Evolutionary conservation across 805 yeast genomes (phyloP).

Genomic region (Yarrowia keelungensis): DNA sequence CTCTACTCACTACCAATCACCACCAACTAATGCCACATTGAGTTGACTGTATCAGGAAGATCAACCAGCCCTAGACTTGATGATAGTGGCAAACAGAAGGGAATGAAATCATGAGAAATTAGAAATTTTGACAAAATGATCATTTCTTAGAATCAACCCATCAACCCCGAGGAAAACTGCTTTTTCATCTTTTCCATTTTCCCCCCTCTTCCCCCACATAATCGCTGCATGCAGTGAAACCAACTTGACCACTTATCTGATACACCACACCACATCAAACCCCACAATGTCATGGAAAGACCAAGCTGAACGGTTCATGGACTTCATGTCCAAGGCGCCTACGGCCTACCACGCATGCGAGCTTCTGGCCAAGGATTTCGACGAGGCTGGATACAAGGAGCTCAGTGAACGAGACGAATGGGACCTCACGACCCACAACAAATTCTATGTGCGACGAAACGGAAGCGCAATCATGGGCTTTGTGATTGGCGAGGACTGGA

Average conservation of each 20-base stretch:
- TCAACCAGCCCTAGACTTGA: too few relatives aligned
- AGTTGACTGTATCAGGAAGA: too few relatives aligned
- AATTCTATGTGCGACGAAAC: conserved; percentile 66
- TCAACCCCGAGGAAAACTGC: too few relatives aligned
- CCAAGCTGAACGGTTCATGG: conserved; percentile 59
- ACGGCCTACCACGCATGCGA: conserved; percentile 76
- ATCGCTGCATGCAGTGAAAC: conserved; percentile 10
- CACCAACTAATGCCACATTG: too few relatives aligned
- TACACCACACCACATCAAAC: neutral
- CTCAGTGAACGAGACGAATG: conserved; percentile 68
- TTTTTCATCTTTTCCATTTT: too few relatives aligned
- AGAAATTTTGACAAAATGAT: too few relatives aligned
- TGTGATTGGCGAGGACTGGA: conserved; percentile 69
- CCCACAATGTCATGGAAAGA: conserved; percentile 5
- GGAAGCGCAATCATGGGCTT: conserved; percentile 73
- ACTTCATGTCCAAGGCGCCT: conserved; percentile 75
- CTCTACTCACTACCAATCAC: too few relatives aligned
- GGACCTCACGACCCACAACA: conserved; percentile 58
- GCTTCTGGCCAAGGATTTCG: conserved; percentile 58
- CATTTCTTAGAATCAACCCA: too few relatives aligned
- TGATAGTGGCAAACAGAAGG: too few relatives aligned
- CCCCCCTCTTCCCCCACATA: conserved; percentile 4
- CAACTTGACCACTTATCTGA: neutral
- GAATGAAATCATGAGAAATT: too few relatives aligned
- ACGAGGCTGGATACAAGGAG: conserved; percentile 66